Base-by-base conservation (phyloP, 148 eudicot species). In the Rhododendron griersonianum region DNA sequence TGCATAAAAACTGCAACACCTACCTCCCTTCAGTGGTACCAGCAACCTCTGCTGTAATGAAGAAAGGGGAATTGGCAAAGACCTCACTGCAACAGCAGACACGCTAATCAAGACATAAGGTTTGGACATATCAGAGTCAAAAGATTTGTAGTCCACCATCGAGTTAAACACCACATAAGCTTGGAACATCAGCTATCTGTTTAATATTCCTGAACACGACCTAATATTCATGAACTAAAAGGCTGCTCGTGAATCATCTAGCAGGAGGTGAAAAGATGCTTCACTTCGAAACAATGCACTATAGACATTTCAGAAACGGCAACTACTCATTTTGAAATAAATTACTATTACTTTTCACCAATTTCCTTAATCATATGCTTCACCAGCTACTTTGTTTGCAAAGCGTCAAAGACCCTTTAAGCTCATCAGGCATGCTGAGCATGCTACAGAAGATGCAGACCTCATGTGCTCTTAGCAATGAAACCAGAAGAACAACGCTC, bases 11-110 rank as follows among this genome's bases (percentile, higher is more conserved):
- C 53, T 73, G 7, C 28, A 7, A 85, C 35, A 87, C 89, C 83
- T 18, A 94, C 99, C 95, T 91, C 86, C 94, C 94, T 82, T 93
- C 93, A 82, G 89, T 76, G 59, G 93, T 61, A 84, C 95, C 96
- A 73, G 96, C 95, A 84, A 91, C 96, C 87, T 94, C 98, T 69
- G 99, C 99, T 69, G 98, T 91, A 51, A 97, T 93, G 87, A 97
- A 94, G 90, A 97, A 97, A 81, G 99, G 99, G 63, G 99, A 94
- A 92, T 97, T 97, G 81, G 96, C 91, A 86, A 97, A 93, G 78
- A 97, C 99, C 89, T 93, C 99, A 80, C 99, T 97, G 91, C 55
- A 90, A 86, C 81, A 91, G 45, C 71, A 84, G 57, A 80, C 50
- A 65, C 33, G 18, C 84, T 53, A 57, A 65, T 88, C 71, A 88